Evolutionary conservation across 2,329 filamentous ascomycete species (phyloP).

Genomic region (Drechslerella dactyloides): DNA sequence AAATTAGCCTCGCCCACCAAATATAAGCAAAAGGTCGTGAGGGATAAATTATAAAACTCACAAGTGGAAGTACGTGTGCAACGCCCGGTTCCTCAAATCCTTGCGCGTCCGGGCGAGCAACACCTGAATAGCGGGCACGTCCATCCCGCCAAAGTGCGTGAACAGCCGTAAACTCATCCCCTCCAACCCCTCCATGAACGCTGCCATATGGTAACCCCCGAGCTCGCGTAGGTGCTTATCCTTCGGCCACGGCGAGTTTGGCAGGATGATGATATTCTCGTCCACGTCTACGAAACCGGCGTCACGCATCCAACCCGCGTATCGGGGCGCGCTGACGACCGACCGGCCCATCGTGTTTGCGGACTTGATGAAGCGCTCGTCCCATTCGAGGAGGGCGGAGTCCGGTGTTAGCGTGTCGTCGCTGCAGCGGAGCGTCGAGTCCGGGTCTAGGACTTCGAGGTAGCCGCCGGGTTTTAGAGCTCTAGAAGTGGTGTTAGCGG

Average conservation of each 20-base stretch:
- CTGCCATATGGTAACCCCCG: constrained; percentile 54
- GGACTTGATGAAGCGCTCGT: constrained; percentile 54
- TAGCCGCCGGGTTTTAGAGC: constrained; percentile 41
- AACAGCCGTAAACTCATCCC: constrained; percentile 64
- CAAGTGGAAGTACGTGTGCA: constrained; percentile 59
- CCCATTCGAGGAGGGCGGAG: constrained; percentile 56
- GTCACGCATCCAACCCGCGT: constrained; percentile 49
- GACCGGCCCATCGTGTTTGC: constrained; percentile 55
- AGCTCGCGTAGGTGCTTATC: constrained; percentile 61
- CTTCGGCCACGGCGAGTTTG: constrained; percentile 62
- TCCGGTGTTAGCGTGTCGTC: constrained; percentile 49
- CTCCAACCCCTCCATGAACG: constrained; percentile 62
- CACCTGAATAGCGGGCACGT: constrained; percentile 61
- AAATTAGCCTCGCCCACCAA: neutral
- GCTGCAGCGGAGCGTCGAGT: constrained; percentile 28
- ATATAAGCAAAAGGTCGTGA: neutral
- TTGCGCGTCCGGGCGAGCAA: constrained; percentile 62
- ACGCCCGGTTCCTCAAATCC: constrained; percentile 58
- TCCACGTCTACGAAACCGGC: constrained; percentile 60
- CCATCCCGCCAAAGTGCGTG: constrained; percentile 62
- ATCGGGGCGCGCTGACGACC: constrained; percentile 51
- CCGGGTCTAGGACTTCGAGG: constrained; percentile 51
- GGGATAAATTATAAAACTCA: constrained; percentile 52
- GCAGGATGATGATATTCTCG: constrained; percentile 60
- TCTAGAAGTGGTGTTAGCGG: neutral